Evolutionary conservation across 257 asterid genomes (phyloP).

Genomic region (Eucommia ulmoides): DNA sequence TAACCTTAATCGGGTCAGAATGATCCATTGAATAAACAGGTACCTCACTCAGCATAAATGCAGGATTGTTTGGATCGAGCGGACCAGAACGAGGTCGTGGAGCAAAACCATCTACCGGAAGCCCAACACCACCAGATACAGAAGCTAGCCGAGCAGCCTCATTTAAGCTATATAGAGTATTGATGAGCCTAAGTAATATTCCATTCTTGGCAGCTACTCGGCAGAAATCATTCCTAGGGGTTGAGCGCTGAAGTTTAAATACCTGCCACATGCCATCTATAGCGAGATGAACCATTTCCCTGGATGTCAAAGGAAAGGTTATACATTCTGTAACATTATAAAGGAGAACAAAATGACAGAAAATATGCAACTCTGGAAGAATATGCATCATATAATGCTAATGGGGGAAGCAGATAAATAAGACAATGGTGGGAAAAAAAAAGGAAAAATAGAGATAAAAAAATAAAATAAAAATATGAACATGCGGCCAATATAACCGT

Average conservation of each 20-base stretch:
- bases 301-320: slow-evolving; percentile 23
- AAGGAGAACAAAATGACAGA: not conserved
- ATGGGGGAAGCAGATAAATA: not conserved
- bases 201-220: slow-evolving; percentile 94
- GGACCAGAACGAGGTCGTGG: slow-evolving; percentile 71
- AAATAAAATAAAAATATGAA: no score
- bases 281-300: slow-evolving; percentile 99
- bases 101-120: slow-evolving; percentile 52
- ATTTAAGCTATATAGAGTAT: slow-evolving; percentile 85
- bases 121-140: slow-evolving; percentile 64
- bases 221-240: slow-evolving; percentile 89
- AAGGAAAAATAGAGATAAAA: no score
- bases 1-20: slow-evolving; percentile 48
- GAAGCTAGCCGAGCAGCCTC: slow-evolving; percentile 88
- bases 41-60: slow-evolving; percentile 40
- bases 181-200: slow-evolving; percentile 77
- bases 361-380: not conserved
- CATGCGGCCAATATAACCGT: no score
- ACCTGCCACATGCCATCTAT: slow-evolving; percentile 99
- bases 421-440: no score
- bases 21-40: slow-evolving; percentile 51
- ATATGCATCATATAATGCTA: not conserved
- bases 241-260: slow-evolving; percentile 90
- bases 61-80: slow-evolving; percentile 49
- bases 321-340: slow-evolving; percentile 1